These are phyloP conservation scores for Lycium ferocissimum DNA, from an alignment of 257 asterid genomes.

Conservation along the genomic window DNA sequence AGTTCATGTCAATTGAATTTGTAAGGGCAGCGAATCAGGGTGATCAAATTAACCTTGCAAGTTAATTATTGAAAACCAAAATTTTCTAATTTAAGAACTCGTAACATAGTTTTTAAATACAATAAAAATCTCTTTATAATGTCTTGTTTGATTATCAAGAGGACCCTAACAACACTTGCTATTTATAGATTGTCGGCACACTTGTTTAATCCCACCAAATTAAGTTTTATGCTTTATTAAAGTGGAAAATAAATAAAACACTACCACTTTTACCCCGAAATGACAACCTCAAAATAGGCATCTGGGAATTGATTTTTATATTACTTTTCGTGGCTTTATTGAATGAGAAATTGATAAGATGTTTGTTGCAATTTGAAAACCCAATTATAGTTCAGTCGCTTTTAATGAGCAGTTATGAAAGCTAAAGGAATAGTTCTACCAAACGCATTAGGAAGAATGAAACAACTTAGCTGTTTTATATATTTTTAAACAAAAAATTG, in stretches of 20 bases:
- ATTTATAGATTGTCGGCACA: constrained; percentile 18
- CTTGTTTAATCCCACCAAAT: constrained; percentile 14
- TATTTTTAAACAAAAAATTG: background rate
- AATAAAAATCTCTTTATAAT: background rate
- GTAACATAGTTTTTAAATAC: background rate
- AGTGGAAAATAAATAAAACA: background rate
- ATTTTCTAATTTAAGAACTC: no score
- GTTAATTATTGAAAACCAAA: no score
- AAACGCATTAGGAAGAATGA: constrained; percentile 6
- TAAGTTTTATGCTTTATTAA: background rate
- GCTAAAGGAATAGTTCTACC: constrained; percentile 22
- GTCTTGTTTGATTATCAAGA: background rate
- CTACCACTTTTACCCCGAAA: background rate
- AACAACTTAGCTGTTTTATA: background rate
- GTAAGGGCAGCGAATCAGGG: no score
- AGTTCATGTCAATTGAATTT: no score
- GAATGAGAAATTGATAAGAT: background rate
- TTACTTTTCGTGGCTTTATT: background rate
- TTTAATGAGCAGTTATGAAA: constrained; percentile 13
- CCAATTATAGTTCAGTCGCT: background rate
- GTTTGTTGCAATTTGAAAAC: background rate
- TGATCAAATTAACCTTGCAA: no score
- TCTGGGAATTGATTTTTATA: background rate
- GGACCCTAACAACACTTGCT: constrained; percentile 21
- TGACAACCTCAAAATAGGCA: background rate